A percentile compares a stretch with the other conserved stretches of the same genome.
Evolutionary conservation across 2,329 filamentous ascomycete species (phyloP).

Genomic region (Amauroascus verrucosus): DNA sequence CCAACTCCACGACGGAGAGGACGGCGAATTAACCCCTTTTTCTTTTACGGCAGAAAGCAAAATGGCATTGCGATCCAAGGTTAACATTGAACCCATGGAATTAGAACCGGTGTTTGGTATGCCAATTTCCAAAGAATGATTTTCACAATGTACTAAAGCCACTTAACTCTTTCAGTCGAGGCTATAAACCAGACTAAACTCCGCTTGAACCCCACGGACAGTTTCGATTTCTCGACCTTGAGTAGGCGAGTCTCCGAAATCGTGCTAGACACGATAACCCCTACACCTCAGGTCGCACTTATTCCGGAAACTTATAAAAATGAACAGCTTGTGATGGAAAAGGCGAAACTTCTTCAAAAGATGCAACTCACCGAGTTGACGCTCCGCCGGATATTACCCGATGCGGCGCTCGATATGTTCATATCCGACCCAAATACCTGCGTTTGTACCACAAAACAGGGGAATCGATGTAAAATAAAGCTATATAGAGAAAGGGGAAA

Average conservation of each 20-base stretch:
- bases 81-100: background rate
- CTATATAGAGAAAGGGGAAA: background rate
- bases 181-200: background rate
- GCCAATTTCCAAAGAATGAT: background rate
- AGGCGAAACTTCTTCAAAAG: background rate
- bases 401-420: background rate
- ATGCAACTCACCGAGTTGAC: background rate
- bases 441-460: background rate
- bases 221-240: constrained; percentile 2
- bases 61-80: background rate
- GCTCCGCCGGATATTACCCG: background rate
- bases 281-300: background rate
- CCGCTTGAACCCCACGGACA: background rate
- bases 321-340: background rate
- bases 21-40: background rate
- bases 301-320: background rate
- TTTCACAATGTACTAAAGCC: background rate
- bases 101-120: background rate
- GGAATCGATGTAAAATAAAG: background rate
- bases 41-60: background rate
- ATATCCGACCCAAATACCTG: background rate
- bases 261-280: background rate
- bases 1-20: background rate
- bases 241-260: background rate
- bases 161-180: background rate